Evolutionary conservation across 345 rosid genomes (phyloP), one percentile per base, ranked within the genome.

Genomic region (Bretschneidera sinensis): DNA sequence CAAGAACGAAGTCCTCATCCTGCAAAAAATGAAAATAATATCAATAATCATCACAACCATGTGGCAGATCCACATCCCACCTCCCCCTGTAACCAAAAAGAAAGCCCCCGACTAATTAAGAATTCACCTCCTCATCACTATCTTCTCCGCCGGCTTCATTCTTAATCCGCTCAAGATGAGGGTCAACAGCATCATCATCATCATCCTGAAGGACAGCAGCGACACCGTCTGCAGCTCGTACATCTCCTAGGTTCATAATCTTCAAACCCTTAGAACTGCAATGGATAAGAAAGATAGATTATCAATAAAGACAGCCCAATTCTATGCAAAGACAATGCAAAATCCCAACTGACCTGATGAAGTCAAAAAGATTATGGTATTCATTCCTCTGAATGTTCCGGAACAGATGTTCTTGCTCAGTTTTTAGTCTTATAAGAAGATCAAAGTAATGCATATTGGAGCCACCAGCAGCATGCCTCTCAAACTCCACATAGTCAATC

Each of bases 371-470:
- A 63, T 82, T 85, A 65, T 90, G 96, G 70, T 94, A 90, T 70
- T 94, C 99, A 54, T 88, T 94, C 72, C 99, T 90, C 82, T 94
- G 97, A 62, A 94, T 83, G 63, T 94, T 94, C 34, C 99, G 82
- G 62, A 94, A 94, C 64, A 94, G 81, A 85, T 94, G 97, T 48
- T 94, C 99, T 74, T 94, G 99, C 70, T 94, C 99, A 21, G 88
- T 86, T 78, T 88, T 90, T 35, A 94, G 78, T 79, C 84, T 90
- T 71, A 90, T 81, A 61, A 83, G 88, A 71, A 94, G 96, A 81
- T 94, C 99, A 52, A 94, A 94, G 79, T 94, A 94, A 70, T 94
- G 99, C 99, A 94, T 94, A 70, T 91, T 94, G 60, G 99, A 88
- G 25, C 97, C 95, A 73, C 99, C 99, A 54, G 99, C 96, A 75